A percentile compares a stretch with the other conserved stretches of the same genome.
Conservation (phyloP, 257 asterid species). For the Lithospermum erythrorhizon region DNA sequence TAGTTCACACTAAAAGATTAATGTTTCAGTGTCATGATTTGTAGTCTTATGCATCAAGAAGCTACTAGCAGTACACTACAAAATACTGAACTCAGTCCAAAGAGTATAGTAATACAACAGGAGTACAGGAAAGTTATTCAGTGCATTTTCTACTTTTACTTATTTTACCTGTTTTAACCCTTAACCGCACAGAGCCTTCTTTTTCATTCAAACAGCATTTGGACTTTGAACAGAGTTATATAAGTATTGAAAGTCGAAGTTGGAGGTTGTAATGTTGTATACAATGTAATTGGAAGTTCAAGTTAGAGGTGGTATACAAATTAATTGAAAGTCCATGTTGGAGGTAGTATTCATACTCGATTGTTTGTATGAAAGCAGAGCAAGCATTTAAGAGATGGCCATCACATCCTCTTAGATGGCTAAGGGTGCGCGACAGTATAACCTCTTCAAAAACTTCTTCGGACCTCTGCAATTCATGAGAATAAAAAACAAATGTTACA, state of each 20-base stretch:
- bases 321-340: not conserved
- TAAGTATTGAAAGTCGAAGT: not conserved
- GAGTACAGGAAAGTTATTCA: not conserved
- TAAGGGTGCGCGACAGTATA: slow-evolving; percentile 79
- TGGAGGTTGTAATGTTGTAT: not conserved
- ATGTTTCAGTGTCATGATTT: too few relatives aligned
- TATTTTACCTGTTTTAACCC: not conserved
- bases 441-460: slow-evolving; percentile 95
- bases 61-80: too few relatives aligned
- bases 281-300: not conserved
- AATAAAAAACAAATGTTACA: slow-evolving; percentile 13
- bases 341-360: slow-evolving; percentile 38
- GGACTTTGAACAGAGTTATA: too few relatives aligned
- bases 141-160: not conserved
- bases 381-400: slow-evolving; percentile 51
- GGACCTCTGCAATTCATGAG: slow-evolving; percentile 52
- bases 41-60: too few relatives aligned
- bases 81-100: too few relatives aligned
- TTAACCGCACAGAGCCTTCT: too few relatives aligned
- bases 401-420: slow-evolving; percentile 47
- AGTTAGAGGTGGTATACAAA: not conserved
- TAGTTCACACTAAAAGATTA: too few relatives aligned
- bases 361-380: slow-evolving; percentile 63
- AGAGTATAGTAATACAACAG: not conserved
- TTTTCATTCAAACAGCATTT: too few relatives aligned